These are phyloP conservation scores for Capsicum rhomboideum DNA, from an alignment of 257 asterid species.

Conservation along the genomic window DNA sequence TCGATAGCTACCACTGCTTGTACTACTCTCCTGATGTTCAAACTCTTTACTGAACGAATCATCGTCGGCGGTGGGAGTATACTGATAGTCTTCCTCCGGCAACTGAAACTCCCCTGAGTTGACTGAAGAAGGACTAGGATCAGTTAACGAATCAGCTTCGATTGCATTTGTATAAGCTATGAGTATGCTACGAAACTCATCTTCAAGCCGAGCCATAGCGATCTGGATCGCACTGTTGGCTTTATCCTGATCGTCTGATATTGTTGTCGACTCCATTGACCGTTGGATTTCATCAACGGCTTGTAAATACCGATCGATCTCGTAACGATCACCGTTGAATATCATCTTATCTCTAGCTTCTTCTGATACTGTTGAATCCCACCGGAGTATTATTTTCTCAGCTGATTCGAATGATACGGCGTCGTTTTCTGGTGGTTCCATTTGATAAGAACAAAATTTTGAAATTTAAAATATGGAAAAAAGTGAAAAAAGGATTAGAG, in stretches of 20 bases:
- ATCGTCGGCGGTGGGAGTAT: background rate
- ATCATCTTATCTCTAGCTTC: slow-evolving; percentile 9
- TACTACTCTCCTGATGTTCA: slow-evolving; percentile 21
- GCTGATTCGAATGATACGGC: slow-evolving; percentile 9
- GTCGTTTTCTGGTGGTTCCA: slow-evolving; percentile 53
- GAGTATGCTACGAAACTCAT: slow-evolving; percentile 80
- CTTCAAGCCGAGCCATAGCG: slow-evolving; percentile 93
- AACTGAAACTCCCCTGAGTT: background rate
- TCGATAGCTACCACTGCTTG: slow-evolving; percentile 4
- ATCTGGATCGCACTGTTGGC: slow-evolving; percentile 51
- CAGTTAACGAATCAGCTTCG: slow-evolving; percentile 46
- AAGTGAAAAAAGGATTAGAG: background rate
- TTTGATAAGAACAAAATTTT: slow-evolving; percentile 1
- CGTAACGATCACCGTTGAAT: slow-evolving; percentile 12
- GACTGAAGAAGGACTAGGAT: slow-evolving; percentile 9
- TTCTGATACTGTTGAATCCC: slow-evolving; percentile 7
- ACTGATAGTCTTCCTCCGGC: background rate
- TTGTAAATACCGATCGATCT: slow-evolving; percentile 10
- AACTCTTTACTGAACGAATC: slow-evolving; percentile 3
- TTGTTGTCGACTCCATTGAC: background rate
- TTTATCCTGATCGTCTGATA: background rate
- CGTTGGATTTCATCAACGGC: slow-evolving; percentile 21
- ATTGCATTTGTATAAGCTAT: slow-evolving; percentile 47
- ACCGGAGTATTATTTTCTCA: slow-evolving; percentile 1
- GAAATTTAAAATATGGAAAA: background rate